Evolutionary conservation across 1,139 yeast species (phyloP).

Genomic region (Meyerozyma athensensis): DNA sequence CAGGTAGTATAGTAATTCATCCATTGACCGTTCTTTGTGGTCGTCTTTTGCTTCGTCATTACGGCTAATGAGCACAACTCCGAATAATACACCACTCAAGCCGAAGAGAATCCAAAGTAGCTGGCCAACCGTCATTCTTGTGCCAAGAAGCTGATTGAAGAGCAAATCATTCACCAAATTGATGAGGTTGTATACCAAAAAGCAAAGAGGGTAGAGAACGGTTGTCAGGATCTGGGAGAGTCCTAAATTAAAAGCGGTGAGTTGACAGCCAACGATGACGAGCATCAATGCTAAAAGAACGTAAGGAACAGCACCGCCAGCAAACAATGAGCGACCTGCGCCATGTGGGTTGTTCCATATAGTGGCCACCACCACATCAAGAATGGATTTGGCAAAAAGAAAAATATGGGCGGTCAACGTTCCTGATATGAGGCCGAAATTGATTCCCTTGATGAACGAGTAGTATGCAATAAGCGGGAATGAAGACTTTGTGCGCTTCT

Average conservation of each 20-base stretch:
- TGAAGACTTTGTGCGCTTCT: constrained; percentile 4
- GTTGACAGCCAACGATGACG: constrained; percentile 67
- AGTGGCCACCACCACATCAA: constrained; percentile 57
- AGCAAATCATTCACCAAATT: constrained; percentile 71
- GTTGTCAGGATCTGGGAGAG: constrained; percentile 70
- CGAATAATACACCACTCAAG: constrained; percentile 48
- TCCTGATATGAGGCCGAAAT: constrained; percentile 71
- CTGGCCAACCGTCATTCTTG: constrained; percentile 29
- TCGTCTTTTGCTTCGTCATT: constrained; percentile 21
- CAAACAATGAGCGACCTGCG: constrained; percentile 17
- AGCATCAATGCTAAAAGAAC: constrained; percentile 55
- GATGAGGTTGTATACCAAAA: constrained; percentile 73
- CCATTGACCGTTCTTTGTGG: constrained; percentile 7
- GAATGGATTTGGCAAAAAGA: constrained; percentile 76
- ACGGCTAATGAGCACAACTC: constrained; percentile 31
- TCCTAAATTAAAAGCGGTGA: constrained; percentile 72
- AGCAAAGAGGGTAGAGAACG: constrained; percentile 77
- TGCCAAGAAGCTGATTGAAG: constrained; percentile 45
- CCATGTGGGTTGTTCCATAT: constrained; percentile 30
- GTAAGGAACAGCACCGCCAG: constrained; percentile 33
- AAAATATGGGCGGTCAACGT: constrained; percentile 82
- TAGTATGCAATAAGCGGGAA: constrained; percentile 8
- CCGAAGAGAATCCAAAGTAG: constrained; percentile 47
- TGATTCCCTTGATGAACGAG: constrained; percentile 45
- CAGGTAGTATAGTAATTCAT: constrained; percentile 20